A percentile compares a stretch with the other conserved stretches of the same genome.
phyloP scores from a whole-genome alignment of 106 monocot genomes.

The Allium fistulosum region DNA sequence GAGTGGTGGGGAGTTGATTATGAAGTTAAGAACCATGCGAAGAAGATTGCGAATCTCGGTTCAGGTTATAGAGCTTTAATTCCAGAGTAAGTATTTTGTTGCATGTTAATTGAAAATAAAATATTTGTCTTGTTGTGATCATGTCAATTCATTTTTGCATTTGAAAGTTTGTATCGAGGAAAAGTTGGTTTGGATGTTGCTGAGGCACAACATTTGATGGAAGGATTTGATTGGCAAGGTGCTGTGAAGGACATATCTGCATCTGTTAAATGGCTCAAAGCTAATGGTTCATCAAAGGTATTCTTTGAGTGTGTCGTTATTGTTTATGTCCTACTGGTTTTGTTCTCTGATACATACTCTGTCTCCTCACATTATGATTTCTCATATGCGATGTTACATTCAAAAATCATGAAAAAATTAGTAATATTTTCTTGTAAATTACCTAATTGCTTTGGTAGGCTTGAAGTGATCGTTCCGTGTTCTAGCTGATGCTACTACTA shows the following conservation, averaged over 20 bases:
- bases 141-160: slow-evolving; percentile 5
- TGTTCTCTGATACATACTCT: no score
- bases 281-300: slow-evolving; percentile 83
- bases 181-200: slow-evolving; percentile 88
- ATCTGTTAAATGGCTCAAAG: slow-evolving; percentile 85
- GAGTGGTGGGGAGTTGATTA: slow-evolving; percentile 99
- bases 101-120: background rate
- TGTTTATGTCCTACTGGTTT: no score
- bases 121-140: slow-evolving; percentile 1
- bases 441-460: no score
- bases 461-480: no score
- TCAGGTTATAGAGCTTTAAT: slow-evolving; percentile 87
- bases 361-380: no score
- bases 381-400: no score
- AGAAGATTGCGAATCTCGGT: slow-evolving; percentile 55
- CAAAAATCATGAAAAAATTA: no score
- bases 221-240: slow-evolving; percentile 80
- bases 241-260: slow-evolving; percentile 86
- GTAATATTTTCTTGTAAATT: no score
- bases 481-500: no score
- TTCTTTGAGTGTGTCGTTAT: background rate
- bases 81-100: slow-evolving; percentile 64
- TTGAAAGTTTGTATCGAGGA: slow-evolving; percentile 75
- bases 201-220: slow-evolving; percentile 92
- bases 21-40: slow-evolving; percentile 91